A percentile compares a stretch with the other conserved stretches of the same genome.
These are phyloP conservation scores for Paecilomyces sp. DNA, from an alignment of 2,329 filamentous ascomycete genomes.

Conservation along the genomic window DNA sequence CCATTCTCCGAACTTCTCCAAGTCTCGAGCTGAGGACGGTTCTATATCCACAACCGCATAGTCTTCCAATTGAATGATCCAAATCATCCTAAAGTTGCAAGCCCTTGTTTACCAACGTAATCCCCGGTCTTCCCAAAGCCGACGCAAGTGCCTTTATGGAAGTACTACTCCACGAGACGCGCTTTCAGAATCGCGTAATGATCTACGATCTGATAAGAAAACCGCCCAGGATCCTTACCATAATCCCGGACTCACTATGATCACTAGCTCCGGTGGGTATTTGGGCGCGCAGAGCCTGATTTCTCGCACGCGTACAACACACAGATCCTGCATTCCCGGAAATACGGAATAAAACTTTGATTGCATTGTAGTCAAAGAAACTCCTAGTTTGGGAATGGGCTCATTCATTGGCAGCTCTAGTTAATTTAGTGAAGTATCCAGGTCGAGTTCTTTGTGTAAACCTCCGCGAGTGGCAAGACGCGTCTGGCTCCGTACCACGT, in stretches of 20 bases:
- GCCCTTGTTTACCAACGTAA: background rate
- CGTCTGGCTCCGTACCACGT: background rate
- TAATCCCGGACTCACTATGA: background rate
- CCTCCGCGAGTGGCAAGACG: background rate
- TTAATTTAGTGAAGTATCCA: background rate
- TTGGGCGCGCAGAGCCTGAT: background rate
- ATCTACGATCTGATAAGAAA: slow-evolving; percentile 15
- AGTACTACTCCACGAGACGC: background rate
- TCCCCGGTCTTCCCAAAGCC: background rate
- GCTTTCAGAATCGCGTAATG: slow-evolving; percentile 4
- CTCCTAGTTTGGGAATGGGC: background rate
- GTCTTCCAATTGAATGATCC: background rate
- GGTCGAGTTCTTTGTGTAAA: background rate
- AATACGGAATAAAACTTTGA: background rate
- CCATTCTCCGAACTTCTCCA: background rate
- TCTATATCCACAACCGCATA: background rate
- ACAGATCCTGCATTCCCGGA: background rate
- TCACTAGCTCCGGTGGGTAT: background rate
- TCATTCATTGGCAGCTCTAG: background rate
- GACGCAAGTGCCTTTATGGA: background rate
- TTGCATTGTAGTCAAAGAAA: background rate
- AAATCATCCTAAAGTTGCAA: background rate
- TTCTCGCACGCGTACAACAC: slow-evolving; percentile 10
- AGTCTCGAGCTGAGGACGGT: background rate
- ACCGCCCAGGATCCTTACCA: background rate